Evolutionary conservation across 805 yeast species (phyloP).

Genomic region (Metschnikowia reukaufii): DNA sequence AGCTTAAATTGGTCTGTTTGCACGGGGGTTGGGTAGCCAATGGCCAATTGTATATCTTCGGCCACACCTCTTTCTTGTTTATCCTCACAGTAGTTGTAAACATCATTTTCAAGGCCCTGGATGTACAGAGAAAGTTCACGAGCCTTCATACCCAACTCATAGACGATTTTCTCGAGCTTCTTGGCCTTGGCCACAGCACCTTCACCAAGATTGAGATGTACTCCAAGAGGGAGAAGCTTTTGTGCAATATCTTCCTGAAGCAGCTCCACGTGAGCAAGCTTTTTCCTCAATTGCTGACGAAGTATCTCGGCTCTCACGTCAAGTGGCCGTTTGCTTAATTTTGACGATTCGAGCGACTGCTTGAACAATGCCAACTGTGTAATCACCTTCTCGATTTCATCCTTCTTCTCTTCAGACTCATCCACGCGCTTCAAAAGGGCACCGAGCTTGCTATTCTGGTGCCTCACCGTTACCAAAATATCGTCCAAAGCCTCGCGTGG

Average conservation of each 20-base stretch:
- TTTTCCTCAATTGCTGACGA: conserved; percentile 27
- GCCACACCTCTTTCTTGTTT: neutral
- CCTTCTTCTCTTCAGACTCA: conserved; percentile 18
- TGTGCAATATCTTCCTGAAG: conserved; percentile 26
- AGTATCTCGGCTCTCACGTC: conserved; percentile 31
- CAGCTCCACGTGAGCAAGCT: conserved; percentile 24
- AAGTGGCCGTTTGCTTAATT: conserved; percentile 27
- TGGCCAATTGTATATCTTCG: neutral
- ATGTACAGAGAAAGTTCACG: conserved; percentile 11
- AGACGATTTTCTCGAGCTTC: conserved; percentile 31
- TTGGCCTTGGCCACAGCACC: conserved; percentile 24
- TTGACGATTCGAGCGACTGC: conserved; percentile 14
- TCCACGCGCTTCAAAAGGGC: conserved; percentile 18
- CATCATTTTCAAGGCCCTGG: conserved; percentile 7
- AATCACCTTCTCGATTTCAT: conserved; percentile 28
- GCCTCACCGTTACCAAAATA: conserved; percentile 1
- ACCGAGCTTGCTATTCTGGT: conserved; percentile 6
- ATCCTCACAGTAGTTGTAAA: conserved; percentile 1
- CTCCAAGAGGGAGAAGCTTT: conserved; percentile 36
- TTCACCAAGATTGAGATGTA: conserved; percentile 21
- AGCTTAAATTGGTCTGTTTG: conserved; percentile 1
- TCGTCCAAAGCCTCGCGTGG: conserved; percentile 1
- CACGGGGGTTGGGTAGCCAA: neutral
- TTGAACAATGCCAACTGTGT: conserved; percentile 25
- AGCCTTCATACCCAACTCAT: conserved; percentile 26